Base-by-base conservation (phyloP, 2,329 filamentous ascomycete genomes). In the Phyllosticta capitalensis region DNA sequence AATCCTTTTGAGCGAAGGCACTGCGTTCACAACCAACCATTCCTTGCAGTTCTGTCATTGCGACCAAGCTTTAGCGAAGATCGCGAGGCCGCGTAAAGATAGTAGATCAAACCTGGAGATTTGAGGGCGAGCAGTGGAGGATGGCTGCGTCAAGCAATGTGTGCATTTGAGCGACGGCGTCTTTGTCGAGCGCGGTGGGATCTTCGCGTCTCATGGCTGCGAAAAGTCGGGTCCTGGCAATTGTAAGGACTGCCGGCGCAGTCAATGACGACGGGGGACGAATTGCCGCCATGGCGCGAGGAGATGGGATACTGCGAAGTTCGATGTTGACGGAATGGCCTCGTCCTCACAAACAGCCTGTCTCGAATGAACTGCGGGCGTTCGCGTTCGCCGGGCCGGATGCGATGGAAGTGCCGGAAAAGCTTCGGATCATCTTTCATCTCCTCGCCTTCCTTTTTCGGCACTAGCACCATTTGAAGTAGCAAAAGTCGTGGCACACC, bases 21-120 rank as follows among this genome's bases (percentile, higher is more conserved):
- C 79, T 69, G 92, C 78, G 76, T 90, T 83, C 67, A 81, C 81
- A 69, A 91, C 75, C 68, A 92, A 86, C 90, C 90, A 95, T 75
- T 83, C 80, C 82, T 92, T 95, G 82, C 89, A 92, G 79, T 84
- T 88, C 91, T 95, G 54, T 53, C 21, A 28, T n/a, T 20, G 53
- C 20, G 26, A n/a, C 26, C 17, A 9, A 20, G 49, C 49, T 60
- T 60, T 60, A 60, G 58, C 51, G 17, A 38, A 52, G 24, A 49
- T 28, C 49, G 30, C 51, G 9, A 52, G 20, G 54, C 48, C 30
- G 49, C 6, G 9, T 19, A 49, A 48, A 50, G 58, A 54, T 56
- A 48, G 59, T 55, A 55, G 54, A 61, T 54, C 59, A 61, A 57
- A 57, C 55, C 55, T 58, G 59, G 52, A 61, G 38, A 55, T 61